These are phyloP conservation scores for Didymella keratinophila DNA, from an alignment of 2,329 filamentous ascomycete genomes.

Conservation along the genomic window DNA sequence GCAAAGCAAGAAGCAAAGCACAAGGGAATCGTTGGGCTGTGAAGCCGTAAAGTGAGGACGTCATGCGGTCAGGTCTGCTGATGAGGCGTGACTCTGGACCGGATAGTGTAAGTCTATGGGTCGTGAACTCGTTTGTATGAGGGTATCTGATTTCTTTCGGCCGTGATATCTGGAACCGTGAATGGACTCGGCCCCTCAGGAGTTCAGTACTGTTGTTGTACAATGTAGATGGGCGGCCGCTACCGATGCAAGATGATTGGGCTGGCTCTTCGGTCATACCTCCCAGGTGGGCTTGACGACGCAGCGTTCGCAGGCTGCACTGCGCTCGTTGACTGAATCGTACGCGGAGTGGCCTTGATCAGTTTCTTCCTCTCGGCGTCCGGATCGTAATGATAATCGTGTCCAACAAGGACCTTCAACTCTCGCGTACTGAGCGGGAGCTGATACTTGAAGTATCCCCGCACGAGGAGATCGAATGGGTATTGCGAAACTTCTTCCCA, in stretches of 20 bases:
- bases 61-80: slow-evolving; percentile 16
- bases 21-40: slow-evolving; percentile 22
- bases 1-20: slow-evolving; percentile 19
- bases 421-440: slow-evolving; percentile 65
- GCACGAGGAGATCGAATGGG: slow-evolving; percentile 91
- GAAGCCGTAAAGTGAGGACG: slow-evolving; percentile 14
- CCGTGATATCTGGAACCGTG: slow-evolving; percentile 28
- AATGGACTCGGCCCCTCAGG: slow-evolving; percentile 21
- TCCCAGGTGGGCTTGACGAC: slow-evolving; percentile 37
- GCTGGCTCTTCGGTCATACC: slow-evolving; percentile 40
- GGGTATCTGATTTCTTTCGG: slow-evolving; percentile 48
- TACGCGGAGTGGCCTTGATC: slow-evolving; percentile 18
- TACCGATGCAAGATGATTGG: slow-evolving; percentile 28
- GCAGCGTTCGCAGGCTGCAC: slow-evolving; percentile 22
- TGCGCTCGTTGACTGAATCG: slow-evolving; percentile 20
- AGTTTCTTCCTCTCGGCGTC: slow-evolving; percentile 47
- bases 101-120: slow-evolving; percentile 41
- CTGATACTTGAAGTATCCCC: slow-evolving; percentile 87
- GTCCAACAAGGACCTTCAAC: slow-evolving; percentile 60
- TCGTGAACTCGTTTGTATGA: slow-evolving; percentile 49
- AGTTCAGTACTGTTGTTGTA: slow-evolving; percentile 31
- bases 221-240: slow-evolving; percentile 22
- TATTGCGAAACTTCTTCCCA: slow-evolving; percentile 93
- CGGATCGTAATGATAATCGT: slow-evolving; percentile 48
- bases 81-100: slow-evolving; percentile 5